Evolutionary conservation across 768 basidiomycete genomes (phyloP).

Genomic region (Agrocybe pediades): DNA sequence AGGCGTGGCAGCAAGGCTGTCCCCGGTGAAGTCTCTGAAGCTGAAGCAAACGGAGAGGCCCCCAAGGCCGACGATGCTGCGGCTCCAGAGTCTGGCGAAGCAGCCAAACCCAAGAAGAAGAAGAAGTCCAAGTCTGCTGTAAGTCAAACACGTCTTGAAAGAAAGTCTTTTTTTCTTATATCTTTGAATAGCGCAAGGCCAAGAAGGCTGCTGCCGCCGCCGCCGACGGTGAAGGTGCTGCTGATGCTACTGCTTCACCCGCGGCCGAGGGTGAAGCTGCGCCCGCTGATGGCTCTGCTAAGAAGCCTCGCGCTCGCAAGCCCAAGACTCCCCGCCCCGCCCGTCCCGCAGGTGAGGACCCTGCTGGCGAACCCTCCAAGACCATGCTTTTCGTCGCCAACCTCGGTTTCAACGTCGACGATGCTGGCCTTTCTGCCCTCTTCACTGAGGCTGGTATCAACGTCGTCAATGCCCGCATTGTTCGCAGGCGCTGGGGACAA

Average conservation of each 20-base stretch:
- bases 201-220: conserved; percentile 39
- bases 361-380: conserved; percentile 86
- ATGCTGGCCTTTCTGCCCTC: conserved; percentile 74
- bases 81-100: conserved; percentile 60
- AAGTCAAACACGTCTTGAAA: conserved; percentile 29
- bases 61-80: conserved; percentile 56
- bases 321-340: conserved; percentile 55
- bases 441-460: conserved; percentile 87
- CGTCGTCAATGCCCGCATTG: conserved; percentile 87
- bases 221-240: conserved; percentile 27
- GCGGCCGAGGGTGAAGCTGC: conserved; percentile 38
- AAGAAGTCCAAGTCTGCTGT: conserved; percentile 69
- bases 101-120: conserved; percentile 83
- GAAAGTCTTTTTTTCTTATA: conserved; percentile 18
- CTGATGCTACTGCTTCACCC: conserved; percentile 35
- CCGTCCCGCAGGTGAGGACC: conserved; percentile 81
- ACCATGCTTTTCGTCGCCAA: conserved; percentile 95
- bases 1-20: conserved; percentile 87
- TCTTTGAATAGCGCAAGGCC: conserved; percentile 54
- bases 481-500: conserved; percentile 80
- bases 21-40: conserved; percentile 87
- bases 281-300: conserved; percentile 37
- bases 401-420: conserved; percentile 92
- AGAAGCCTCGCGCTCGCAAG: conserved; percentile 61
- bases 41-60: conserved; percentile 81